A percentile compares a stretch with the other conserved stretches of the same genome.
phyloP scores from a whole-genome alignment of 2,329 filamentous ascomycete genomes.

The Blastomyces gilchristii region DNA sequence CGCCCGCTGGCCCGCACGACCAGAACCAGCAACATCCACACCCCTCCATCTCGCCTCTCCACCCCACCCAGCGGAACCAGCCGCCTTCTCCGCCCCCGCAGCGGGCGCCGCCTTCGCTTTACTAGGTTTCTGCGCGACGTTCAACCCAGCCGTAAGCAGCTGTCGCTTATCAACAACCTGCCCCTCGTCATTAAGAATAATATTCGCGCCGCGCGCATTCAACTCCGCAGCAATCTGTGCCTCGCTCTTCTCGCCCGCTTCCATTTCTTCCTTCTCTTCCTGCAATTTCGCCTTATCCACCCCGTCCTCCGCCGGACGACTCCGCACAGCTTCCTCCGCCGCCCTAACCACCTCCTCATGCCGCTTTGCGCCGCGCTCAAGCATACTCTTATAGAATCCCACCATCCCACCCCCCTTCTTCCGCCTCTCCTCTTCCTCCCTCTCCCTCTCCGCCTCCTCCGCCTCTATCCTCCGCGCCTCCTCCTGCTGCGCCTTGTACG shows the following conservation, averaged over 20 bases:
- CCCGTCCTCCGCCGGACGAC: constrained; percentile 25
- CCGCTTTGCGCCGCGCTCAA: constrained; percentile 47
- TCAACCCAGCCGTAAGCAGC: constrained; percentile 51
- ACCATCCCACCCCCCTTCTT: constrained; percentile 46
- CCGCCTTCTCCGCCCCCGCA: constrained; percentile 2
- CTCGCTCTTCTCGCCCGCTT: constrained; percentile 38
- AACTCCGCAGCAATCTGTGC: constrained; percentile 47
- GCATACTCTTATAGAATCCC: constrained; percentile 50
- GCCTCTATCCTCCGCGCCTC: constrained; percentile 48
- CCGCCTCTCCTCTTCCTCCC: constrained; percentile 43
- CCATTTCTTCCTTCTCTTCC: constrained; percentile 18
- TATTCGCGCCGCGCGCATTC: constrained; percentile 41
- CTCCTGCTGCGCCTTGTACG: constrained; percentile 55
- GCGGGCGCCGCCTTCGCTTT: constrained; percentile 14
- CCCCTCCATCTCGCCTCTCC: constrained; percentile 8
- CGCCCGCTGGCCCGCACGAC: constrained; percentile 38
- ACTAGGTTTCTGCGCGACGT: constrained; percentile 47
- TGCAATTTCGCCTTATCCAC: constrained; percentile 20
- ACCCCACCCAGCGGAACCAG: constrained; percentile 10
- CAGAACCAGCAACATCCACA: constrained; percentile 26
- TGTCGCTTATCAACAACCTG: constrained; percentile 56
- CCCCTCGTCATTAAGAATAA: constrained; percentile 54
- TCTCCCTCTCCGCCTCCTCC: constrained; percentile 46
- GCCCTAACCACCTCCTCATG: constrained; percentile 49
- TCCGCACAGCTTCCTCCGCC: constrained; percentile 36